Conservation (phyloP, 495 filamentous ascomycete species). For the Aspergillus hancockii region DNA sequence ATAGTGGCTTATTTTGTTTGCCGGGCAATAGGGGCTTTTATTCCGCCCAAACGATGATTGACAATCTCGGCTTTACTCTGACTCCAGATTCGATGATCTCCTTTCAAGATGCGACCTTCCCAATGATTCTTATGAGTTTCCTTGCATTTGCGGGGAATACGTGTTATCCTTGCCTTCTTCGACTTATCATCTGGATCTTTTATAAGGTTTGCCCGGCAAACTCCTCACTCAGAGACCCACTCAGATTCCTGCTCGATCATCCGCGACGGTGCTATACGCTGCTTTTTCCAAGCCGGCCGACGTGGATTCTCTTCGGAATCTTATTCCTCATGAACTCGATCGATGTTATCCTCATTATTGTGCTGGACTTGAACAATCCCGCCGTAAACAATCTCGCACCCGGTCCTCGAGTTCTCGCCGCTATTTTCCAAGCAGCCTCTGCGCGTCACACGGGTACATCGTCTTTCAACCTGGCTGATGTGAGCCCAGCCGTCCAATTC, state of each 20-base stretch:
- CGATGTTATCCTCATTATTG: slow-evolving; percentile 60
- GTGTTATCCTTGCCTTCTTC: slow-evolving; percentile 76
- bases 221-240: slow-evolving; percentile 30
- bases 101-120: slow-evolving; percentile 67
- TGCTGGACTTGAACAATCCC: slow-evolving; percentile 51
- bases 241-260: slow-evolving; percentile 59
- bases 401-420: slow-evolving; percentile 49
- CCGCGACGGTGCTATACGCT: slow-evolving; percentile 65
- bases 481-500: slow-evolving; percentile 65
- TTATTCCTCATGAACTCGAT: slow-evolving; percentile 55
- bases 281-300: slow-evolving; percentile 59
- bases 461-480: slow-evolving; percentile 53
- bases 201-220: slow-evolving; percentile 50
- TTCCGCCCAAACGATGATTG: slow-evolving; percentile 34
- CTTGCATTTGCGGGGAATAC: slow-evolving; percentile 84
- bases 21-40: slow-evolving; percentile 30
- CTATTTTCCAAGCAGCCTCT: slow-evolving; percentile 61
- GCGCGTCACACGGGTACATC: slow-evolving; percentile 60
- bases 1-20: neutral
- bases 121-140: slow-evolving; percentile 69
- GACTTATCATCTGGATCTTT: slow-evolving; percentile 73
- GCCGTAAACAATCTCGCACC: slow-evolving; percentile 28
- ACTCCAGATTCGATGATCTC: slow-evolving; percentile 83
- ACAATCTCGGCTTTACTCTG: slow-evolving; percentile 65
- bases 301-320: slow-evolving; percentile 65